Evolutionary conservation across 129 eudicot species (phyloP).

Genomic region (Deinandra increscens): DNA sequence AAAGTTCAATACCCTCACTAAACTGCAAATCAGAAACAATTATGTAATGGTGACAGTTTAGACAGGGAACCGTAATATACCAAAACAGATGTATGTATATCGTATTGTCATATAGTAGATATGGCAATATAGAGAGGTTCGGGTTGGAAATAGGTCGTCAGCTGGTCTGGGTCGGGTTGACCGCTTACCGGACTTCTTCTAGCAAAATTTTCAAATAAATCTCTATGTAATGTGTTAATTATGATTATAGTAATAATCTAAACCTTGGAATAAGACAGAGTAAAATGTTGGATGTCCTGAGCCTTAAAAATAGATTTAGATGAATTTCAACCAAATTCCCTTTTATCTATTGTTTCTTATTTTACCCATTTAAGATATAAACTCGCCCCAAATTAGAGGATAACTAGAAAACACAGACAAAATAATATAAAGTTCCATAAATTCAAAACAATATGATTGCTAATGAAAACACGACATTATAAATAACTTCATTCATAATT

Average conservation of each 20-base stretch:
- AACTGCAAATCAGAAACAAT: slow-evolving; percentile 31
- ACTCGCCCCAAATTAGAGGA: not conserved
- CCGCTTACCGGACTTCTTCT: not conserved
- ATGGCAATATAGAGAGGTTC: not conserved
- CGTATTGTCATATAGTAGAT: not conserved
- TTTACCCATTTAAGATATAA: not conserved
- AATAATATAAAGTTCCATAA: not conserved
- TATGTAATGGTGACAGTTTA: not conserved
- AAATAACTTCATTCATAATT: no score
- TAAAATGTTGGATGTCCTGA: not conserved
- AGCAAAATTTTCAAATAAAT: not conserved
- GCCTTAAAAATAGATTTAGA: not conserved
- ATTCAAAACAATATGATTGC: not conserved
- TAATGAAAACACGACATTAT: no score
- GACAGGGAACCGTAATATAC: not conserved
- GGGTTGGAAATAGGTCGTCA: not conserved
- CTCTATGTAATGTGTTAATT: not conserved
- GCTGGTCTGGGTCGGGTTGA: not conserved
- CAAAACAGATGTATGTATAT: not conserved
- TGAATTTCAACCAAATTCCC: not conserved
- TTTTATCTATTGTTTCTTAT: not conserved
- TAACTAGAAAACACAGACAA: not conserved
- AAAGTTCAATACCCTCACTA: slow-evolving; percentile 30
- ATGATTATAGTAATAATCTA: not conserved
- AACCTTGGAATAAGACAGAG: not conserved